Evolutionary conservation across 1,284 basidiomycete species (phyloP), one percentile per base, ranked within the genome.

Genomic region (Kalmanozyma brasiliensis): DNA sequence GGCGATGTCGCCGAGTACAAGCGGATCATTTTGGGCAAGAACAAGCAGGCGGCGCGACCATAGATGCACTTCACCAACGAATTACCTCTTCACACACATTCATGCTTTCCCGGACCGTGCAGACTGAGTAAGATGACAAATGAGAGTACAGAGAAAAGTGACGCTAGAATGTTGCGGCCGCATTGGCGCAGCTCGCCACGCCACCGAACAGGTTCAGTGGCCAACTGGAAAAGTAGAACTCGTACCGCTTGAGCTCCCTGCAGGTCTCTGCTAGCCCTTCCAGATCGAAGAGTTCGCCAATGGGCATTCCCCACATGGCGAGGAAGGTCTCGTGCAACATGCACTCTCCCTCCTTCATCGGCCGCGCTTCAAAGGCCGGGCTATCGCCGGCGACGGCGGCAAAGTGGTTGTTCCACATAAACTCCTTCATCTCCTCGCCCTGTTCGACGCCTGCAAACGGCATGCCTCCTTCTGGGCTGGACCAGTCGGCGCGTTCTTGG

Each of bases 1-100:
- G 94, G 94, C 44, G 92, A 95, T 77, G 94, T 97, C 1, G 88
- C 92, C 70, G 88, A 88, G 38, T 97, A 97, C 86, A 97, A 97
- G 90, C 90, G 88, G 58, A 75, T 86, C 76, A 74, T 78, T 52
- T 44, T 80, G 13, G 61, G 61, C 43, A 73, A 63, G 48, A 77
- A 77, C 53, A 77, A 78, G 64, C 49, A 24, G 11, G 43, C 40
- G 8, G 40, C 49, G 3, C 20, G 44, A 19, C 44, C 49, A 4
- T 33, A 37, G 19, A 10, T 17, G 0, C 17, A 41, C 8, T 22
- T n/a, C 0, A 4, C 13, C 41, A n/a, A n/a, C n/a, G n/a, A n/a
- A n/a, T n/a, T n/a, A n/a, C n/a, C n/a, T n/a, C n/a, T n/a, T n/a
- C n/a, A n/a, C n/a, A n/a, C n/a, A n/a, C n/a, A n/a, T n/a, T n/a